Evolutionary conservation across 768 basidiomycete genomes (phyloP).

Genomic region (Boletus insuetus): DNA sequence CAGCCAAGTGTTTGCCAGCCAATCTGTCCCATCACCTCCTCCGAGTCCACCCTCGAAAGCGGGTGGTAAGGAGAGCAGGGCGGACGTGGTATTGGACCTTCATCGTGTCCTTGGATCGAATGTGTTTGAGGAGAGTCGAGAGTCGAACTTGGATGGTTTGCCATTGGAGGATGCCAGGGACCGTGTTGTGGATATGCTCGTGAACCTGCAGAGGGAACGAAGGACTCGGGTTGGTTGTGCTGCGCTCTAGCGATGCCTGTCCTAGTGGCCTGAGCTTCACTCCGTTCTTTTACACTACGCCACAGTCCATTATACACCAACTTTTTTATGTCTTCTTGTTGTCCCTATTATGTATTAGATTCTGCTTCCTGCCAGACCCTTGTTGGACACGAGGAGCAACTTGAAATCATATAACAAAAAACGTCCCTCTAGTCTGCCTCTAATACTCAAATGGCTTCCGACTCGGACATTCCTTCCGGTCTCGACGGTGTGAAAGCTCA

Average conservation of each 20-base stretch:
- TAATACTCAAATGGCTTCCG: conserved; percentile 7
- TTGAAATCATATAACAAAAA: not conserved
- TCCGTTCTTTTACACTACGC: not conserved
- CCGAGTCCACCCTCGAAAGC: conserved; percentile 46
- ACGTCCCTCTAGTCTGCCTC: not conserved
- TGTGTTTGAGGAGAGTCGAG: conserved; percentile 40
- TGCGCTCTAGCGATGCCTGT: no score
- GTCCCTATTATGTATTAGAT: conserved; percentile 15
- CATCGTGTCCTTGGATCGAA: conserved; percentile 53
- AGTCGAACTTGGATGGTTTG: conserved; percentile 27
- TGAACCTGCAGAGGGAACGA: conserved; percentile 34
- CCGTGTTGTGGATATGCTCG: conserved; percentile 70
- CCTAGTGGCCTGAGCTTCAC: no score
- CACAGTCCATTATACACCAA: not conserved
- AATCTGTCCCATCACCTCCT: conserved; percentile 53
- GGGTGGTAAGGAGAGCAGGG: conserved; percentile 6
- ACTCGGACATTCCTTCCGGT: conserved; percentile 41
- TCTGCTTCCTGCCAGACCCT: not conserved
- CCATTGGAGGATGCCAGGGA: conserved; percentile 73
- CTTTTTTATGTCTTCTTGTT: not conserved
- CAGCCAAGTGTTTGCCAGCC: conserved; percentile 52
- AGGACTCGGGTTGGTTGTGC: conserved; percentile 16
- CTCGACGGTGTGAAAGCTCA: conserved; percentile 25
- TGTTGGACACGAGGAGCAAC: not conserved
- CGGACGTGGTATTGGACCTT: conserved; percentile 44